phyloP scores from a whole-genome alignment of 352 stramenopile genomes.

The Peronosclerospora sorghi region DNA sequence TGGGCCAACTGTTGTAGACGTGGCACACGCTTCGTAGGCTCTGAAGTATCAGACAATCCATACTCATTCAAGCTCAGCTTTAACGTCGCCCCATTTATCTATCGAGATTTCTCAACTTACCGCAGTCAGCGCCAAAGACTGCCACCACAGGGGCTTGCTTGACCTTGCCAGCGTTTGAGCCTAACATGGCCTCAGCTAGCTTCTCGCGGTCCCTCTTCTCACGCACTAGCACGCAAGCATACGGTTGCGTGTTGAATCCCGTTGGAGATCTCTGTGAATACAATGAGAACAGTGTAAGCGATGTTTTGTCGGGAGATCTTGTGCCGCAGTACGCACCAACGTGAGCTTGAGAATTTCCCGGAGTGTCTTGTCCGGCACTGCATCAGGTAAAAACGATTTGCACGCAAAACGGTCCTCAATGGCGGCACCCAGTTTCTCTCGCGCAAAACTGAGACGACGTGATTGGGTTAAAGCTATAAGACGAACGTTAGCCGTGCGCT shows the following conservation, averaged over 20 bases:
- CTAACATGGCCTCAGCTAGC: constrained; percentile 68
- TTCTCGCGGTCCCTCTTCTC: constrained; percentile 55
- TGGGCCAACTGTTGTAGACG: constrained; percentile 57
- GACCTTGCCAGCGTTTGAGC: constrained; percentile 58
- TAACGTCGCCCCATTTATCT: no score
- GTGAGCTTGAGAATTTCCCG: constrained; percentile 54
- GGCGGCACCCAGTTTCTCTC: constrained; percentile 6
- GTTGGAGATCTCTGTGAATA: constrained; percentile 42
- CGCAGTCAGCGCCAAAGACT: constrained; percentile 63
- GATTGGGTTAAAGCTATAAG: no score
- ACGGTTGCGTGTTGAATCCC: constrained; percentile 78
- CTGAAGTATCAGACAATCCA: constrained; percentile 11
- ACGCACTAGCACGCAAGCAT: constrained; percentile 64
- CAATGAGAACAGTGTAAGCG: background rate
- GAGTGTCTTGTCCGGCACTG: constrained; percentile 44
- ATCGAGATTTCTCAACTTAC: constrained; percentile 22
- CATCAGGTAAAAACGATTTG: constrained; percentile 32
- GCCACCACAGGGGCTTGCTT: constrained; percentile 65
- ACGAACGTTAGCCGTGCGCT: no score
- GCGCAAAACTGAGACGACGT: constrained; percentile 7
- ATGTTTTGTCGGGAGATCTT: background rate
- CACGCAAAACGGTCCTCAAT: constrained; percentile 28
- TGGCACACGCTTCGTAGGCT: constrained; percentile 61
- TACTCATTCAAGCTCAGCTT: background rate
- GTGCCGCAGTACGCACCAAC: constrained; percentile 19